These are phyloP conservation scores for Diaporthe velutina DNA, from an alignment of 2,329 filamentous ascomycete species.

Conservation along the genomic window DNA sequence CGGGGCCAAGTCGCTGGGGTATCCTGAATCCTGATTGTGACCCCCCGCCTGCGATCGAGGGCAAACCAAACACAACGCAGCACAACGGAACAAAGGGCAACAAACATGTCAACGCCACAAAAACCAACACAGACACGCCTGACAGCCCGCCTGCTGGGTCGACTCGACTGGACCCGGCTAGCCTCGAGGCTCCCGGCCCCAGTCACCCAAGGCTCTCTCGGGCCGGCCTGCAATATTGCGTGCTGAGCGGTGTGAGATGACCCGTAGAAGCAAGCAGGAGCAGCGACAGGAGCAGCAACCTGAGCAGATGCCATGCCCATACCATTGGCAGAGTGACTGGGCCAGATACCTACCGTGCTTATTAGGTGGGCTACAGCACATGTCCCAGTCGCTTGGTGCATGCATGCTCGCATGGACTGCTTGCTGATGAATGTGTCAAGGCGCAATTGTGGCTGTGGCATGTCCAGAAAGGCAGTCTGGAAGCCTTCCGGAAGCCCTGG, in stretches of 20 bases:
- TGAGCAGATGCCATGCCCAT: background rate
- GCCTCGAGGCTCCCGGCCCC: conserved; percentile 13
- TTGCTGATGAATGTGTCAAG: conserved; percentile 20
- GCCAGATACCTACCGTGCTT: background rate
- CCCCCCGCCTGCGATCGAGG: conserved; percentile 18
- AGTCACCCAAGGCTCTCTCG: conserved; percentile 1
- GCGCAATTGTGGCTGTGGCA: conserved; percentile 10
- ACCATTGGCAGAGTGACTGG: background rate
- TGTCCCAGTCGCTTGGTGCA: background rate
- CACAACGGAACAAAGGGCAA: conserved; percentile 30
- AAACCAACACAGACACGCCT: background rate
- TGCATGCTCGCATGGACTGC: conserved; percentile 20
- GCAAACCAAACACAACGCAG: conserved; percentile 24
- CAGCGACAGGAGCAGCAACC: background rate
- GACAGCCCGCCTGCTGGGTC: background rate
- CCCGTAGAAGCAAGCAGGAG: background rate
- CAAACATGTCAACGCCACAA: conserved; percentile 29
- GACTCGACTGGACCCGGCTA: conserved; percentile 11
- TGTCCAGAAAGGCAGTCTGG: background rate
- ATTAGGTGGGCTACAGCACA: background rate
- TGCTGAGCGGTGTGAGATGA: conserved; percentile 20
- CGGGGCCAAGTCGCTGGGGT: conserved; percentile 13
- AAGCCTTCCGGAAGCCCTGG: conserved; percentile 24
- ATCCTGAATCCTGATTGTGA: conserved; percentile 23
- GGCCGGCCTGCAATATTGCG: conserved; percentile 20